Conservation (phyloP, 2,329 filamentous ascomycete species). For the Aspergillus caelatus region DNA sequence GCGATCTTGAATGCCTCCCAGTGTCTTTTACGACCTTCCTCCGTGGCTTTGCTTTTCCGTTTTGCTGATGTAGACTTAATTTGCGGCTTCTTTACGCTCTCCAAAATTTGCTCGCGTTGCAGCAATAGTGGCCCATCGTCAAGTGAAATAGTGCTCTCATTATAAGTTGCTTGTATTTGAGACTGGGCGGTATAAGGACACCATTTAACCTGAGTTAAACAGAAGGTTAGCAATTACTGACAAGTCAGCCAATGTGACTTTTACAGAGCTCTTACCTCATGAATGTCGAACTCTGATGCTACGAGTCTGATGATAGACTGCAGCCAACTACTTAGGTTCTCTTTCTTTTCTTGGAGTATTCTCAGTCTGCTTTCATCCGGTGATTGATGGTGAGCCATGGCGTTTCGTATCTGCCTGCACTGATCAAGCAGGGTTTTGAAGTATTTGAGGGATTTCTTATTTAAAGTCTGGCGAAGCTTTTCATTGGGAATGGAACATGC, state of each 20-base stretch:
- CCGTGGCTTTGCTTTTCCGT: neutral
- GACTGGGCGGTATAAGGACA: neutral
- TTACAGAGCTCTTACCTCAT: neutral
- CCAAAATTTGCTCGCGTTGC: neutral
- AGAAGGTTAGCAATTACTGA: neutral
- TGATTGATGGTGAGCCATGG: constrained; percentile 7
- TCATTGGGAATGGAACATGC: neutral
- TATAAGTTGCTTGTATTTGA: neutral
- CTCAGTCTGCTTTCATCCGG: neutral
- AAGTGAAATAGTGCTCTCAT: neutral
- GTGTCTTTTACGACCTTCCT: neutral
- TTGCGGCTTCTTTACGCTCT: neutral
- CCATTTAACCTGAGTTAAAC: neutral
- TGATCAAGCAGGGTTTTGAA: neutral
- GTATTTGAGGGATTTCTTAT: neutral
- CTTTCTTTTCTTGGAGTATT: neutral
- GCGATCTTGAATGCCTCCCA: neutral
- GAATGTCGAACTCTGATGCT: neutral
- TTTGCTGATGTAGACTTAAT: neutral
- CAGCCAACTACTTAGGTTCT: neutral
- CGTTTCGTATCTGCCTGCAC: constrained; percentile 12
- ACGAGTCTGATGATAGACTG: neutral
- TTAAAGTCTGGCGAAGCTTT: neutral
- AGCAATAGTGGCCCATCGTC: neutral
- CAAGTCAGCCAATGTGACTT: neutral